A percentile compares a stretch with the other conserved stretches of the same genome.
These are phyloP conservation scores for Delphinella strobiligena DNA, from an alignment of 2,329 filamentous ascomycete genomes.

Conservation along the genomic window DNA sequence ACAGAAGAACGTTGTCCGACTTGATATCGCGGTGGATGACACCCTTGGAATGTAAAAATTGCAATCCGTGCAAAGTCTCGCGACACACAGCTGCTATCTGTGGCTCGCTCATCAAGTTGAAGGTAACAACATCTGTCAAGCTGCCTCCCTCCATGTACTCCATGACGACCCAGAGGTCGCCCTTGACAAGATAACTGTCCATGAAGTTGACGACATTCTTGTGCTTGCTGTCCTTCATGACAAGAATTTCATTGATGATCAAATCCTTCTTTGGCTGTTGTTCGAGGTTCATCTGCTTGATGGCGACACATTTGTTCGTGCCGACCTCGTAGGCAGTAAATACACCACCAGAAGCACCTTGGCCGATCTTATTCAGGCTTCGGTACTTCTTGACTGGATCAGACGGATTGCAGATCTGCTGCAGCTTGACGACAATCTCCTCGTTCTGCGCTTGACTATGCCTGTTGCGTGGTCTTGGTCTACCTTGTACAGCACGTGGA, in stretches of 20 bases:
- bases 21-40: slow-evolving; percentile 99
- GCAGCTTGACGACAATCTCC: slow-evolving; percentile 72
- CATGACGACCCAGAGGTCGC: slow-evolving; percentile 98
- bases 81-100: slow-evolving; percentile 94
- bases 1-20: slow-evolving; percentile 92
- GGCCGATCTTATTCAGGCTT: slow-evolving; percentile 86
- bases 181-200: slow-evolving; percentile 81
- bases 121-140: slow-evolving; percentile 94
- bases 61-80: slow-evolving; percentile 82
- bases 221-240: slow-evolving; percentile 98
- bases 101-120: slow-evolving; percentile 97
- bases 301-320: slow-evolving; percentile 81
- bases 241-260: slow-evolving; percentile 97
- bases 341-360: slow-evolving; percentile 92
- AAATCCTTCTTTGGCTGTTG: slow-evolving; percentile 98
- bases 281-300: slow-evolving; percentile 99
- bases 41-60: slow-evolving; percentile 92
- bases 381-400: slow-evolving; percentile 84
- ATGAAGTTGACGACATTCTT: slow-evolving; percentile 99
- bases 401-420: slow-evolving; percentile 78
- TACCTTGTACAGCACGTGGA: slow-evolving; percentile 42
- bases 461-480: slow-evolving; percentile 61
- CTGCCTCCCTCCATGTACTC: slow-evolving; percentile 99
- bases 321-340: slow-evolving; percentile 80
- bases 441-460: slow-evolving; percentile 57